phyloP scores from a whole-genome alignment of 2,329 filamentous ascomycete species.

The Fusarium tupiense region DNA sequence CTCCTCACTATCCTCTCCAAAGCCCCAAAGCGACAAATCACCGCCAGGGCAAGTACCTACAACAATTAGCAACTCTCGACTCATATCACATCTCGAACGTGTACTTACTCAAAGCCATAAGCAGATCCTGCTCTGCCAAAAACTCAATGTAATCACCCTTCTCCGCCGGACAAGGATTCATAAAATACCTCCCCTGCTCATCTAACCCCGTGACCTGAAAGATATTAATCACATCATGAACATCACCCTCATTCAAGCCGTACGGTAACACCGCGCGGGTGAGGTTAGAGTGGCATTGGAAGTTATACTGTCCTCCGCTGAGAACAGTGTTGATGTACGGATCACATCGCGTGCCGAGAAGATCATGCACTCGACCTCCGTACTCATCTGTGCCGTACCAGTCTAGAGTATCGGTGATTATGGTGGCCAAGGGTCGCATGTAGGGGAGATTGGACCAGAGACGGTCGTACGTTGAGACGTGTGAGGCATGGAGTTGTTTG shows the following conservation, averaged over 20 bases:
- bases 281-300: constrained; percentile 86
- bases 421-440: constrained; percentile 77
- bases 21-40: constrained; percentile 84
- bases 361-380: constrained; percentile 77
- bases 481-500: constrained; percentile 79
- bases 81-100: accelerated
- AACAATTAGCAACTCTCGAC: constrained; percentile 3
- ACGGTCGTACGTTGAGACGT: constrained; percentile 76
- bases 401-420: constrained; percentile 72
- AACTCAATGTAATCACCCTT: constrained; percentile 75
- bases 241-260: constrained; percentile 76
- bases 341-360: constrained; percentile 85
- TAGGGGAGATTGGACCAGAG: constrained; percentile 83
- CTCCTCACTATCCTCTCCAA: constrained; percentile 72
- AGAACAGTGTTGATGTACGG: constrained; percentile 84
- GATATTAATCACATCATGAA: constrained; percentile 87
- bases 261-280: constrained; percentile 75
- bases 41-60: constrained; percentile 79
- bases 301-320: constrained; percentile 77
- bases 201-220: constrained; percentile 87
- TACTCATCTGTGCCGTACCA: constrained; percentile 69
- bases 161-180: constrained; percentile 69
- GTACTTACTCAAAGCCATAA: constrained; percentile 65
- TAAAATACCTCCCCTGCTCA: constrained; percentile 77
- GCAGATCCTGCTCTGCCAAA: constrained; percentile 79